Base-by-base conservation (phyloP, 305 asterid genomes). In the Fraxinus baroniana region DNA sequence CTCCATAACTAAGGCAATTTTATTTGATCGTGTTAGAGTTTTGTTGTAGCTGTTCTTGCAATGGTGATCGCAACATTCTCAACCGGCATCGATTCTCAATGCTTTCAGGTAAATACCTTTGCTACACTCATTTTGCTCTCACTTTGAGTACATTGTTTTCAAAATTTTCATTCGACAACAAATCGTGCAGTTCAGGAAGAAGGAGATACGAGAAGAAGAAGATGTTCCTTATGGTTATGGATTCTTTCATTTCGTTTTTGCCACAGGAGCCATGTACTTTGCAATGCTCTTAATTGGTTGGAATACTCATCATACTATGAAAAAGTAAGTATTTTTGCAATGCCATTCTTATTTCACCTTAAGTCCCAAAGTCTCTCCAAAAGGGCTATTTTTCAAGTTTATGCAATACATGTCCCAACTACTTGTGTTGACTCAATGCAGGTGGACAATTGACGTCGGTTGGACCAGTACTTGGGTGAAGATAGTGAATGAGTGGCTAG, bases 391-490 rank as follows among this genome's bases (percentile, higher is more conserved):
- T 24, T 62, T 22, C 26, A 57, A 57, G 66, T 57, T 57, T 18
- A 5, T 57, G 26, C 66, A n/a, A 57, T 57, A 10, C 36, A 26
- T 24, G 73, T 24, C 73, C 73, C 5, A 10, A 24, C 28, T 55
- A 64, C 73, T 10, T 9, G 24, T 28, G 37, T 68, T 2, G 37
- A 68, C 75, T 70, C 22, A 13, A 26, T 4, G 80, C 83, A 89
- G 91, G 86, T 89, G 89, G 89, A 89, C 92, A 9, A 88, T 89
- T 30, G 91, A 88, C 39, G 86, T 89, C 18, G 92, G 91, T 1
- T 89, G 92, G 92, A 89, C 92, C 37, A 89, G 92, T 80, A 84
- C 90, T 76, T 89, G 92, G 92, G 92, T 89, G 80, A 88, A 91
- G 88, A 87, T 89, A 77, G 91, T 88, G 75, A 89, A 89, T 41